Percentiles rank a stretch among this genome's conserved stretches.
phyloP scores from a whole-genome alignment of 805 yeast genomes.

The Nakazawaea sp. region DNA sequence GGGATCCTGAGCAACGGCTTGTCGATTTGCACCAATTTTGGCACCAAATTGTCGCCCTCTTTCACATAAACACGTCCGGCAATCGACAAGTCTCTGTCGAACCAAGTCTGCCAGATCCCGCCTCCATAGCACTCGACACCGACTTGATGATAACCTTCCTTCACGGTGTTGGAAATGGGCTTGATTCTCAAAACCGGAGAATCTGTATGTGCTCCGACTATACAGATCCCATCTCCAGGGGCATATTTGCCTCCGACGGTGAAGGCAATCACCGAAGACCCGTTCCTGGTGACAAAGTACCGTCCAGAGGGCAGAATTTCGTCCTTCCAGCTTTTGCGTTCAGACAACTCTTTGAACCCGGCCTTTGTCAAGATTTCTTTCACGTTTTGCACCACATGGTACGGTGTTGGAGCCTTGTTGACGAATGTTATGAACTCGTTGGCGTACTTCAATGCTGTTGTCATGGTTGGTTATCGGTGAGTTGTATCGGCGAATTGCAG shows the following conservation, averaged over 20 bases:
- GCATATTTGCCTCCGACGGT: conserved; percentile 66
- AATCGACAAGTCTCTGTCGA: conserved; percentile 84
- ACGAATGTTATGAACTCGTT: conserved; percentile 70
- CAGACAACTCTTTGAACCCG: conserved; percentile 74
- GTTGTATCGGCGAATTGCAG: no score
- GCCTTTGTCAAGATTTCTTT: conserved; percentile 44
- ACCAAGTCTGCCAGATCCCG: conserved; percentile 95
- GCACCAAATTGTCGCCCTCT: conserved; percentile 42
- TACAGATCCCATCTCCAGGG: conserved; percentile 77
- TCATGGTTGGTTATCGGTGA: neutral
- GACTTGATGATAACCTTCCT: conserved; percentile 77
- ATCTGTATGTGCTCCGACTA: conserved; percentile 95
- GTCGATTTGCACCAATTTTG: conserved; percentile 71
- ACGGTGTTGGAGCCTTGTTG: conserved; percentile 87
- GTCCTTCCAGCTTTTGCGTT: conserved; percentile 65
- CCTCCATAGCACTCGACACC: conserved; percentile 97
- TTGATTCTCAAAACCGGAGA: conserved; percentile 86
- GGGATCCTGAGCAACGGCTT: conserved; percentile 88
- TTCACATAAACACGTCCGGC: conserved; percentile 87
- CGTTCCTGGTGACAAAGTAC: conserved; percentile 85
- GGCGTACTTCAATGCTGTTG: conserved; percentile 28
- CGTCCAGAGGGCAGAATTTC: conserved; percentile 47
- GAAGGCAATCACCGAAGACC: conserved; percentile 84
- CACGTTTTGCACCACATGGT: conserved; percentile 76
- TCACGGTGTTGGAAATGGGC: conserved; percentile 67